Evolutionary conservation across 768 basidiomycete species (phyloP), one percentile per base, ranked within the genome.

Genomic region (Coprinopsis sp.): DNA sequence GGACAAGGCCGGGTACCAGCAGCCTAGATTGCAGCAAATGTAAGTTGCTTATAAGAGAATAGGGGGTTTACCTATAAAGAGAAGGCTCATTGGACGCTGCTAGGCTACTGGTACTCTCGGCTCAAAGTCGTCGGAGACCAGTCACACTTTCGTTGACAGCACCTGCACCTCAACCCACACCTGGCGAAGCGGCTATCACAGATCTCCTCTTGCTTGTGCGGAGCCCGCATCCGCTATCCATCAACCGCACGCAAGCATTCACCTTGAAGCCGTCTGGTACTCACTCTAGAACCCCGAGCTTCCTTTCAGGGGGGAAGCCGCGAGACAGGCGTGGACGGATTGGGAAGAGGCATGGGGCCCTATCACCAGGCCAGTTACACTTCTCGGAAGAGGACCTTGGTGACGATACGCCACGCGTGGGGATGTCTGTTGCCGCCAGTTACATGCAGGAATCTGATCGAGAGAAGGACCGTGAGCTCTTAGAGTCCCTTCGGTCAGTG

Each of bases 21-120:
- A 78, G 46, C 84, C 87, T 14, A 76, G 86, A 19, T 62, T 91
- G 18, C 87, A 89, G 52, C 89, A 91, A 63, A 91, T 91, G 89
- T 87, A 56, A 39, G 78, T 55, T 12, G 33, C 25, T 18, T n/a
- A 33, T n/a, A n/a, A n/a, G n/a, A n/a, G n/a, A n/a, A n/a, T n/a
- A n/a, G n/a, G n/a, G n/a, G n/a, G n/a, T n/a, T n/a, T n/a, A n/a
- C n/a, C n/a, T n/a, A n/a, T n/a, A n/a, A n/a, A n/a, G n/a, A n/a
- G n/a, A n/a, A n/a, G n/a, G n/a, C n/a, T n/a, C n/a, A n/a, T n/a
- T n/a, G n/a, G n/a, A n/a, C n/a, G n/a, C 13, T 3, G 6, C 7
- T 51, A 87, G 84, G 84, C 68, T 88, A 16, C 81, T 89, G 21
- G 84, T 90, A 6, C 73, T 90, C 3, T 77, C 81, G 22, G 84